Base-by-base conservation (phyloP, 2,329 filamentous ascomycete genomes). In the Fusarium sp. region DNA sequence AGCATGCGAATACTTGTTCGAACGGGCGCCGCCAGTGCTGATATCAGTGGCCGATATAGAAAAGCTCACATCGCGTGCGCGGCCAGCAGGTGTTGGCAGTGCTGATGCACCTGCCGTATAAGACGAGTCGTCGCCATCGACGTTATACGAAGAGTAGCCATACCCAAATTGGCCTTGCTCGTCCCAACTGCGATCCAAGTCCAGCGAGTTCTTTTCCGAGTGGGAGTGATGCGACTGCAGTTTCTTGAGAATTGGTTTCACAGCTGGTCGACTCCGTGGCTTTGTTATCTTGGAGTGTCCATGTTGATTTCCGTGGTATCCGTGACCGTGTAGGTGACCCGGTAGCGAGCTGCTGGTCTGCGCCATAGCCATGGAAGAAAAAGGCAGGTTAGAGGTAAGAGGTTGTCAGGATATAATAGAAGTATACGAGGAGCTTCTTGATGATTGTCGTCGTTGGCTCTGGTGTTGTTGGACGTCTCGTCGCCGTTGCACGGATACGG, bases 201-300 rank as follows among this genome's bases (percentile, higher is more conserved):
- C 88, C 62, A 90, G 77, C 45, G 88, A 90, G 72, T 83, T 88
- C 79, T 88, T 89, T 68, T 88, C 86, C 68, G 86, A 88, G 48
- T 84, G 56, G 67, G 86, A 88, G 48, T 84, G 65, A 41, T 65
- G 81, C 13, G 77, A 75, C 52, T 79, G 78, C 62, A 85, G 75
- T 75, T 89, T 89, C 76, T 88, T 89, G 53, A 90, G 78, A 44
- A 90, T 89, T 11, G 88, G 88, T 77, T 89, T 89, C 67, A 88
- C 85, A 61, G 81, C 80, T 60, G 79, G 79, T 70, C 83, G 83
- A 53, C 78, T 77, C 70, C 81, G 80, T 50, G 81, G 73, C 75
- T 87, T 87, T 72, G 80, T 75, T 67, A 77, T 72, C 59, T 77
- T 77, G 49, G 68, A 68, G 54, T 72, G 70, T 33, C 67, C 64